Conservation (phyloP, 257 asterid genomes). For the Ehretia macrophylla region DNA sequence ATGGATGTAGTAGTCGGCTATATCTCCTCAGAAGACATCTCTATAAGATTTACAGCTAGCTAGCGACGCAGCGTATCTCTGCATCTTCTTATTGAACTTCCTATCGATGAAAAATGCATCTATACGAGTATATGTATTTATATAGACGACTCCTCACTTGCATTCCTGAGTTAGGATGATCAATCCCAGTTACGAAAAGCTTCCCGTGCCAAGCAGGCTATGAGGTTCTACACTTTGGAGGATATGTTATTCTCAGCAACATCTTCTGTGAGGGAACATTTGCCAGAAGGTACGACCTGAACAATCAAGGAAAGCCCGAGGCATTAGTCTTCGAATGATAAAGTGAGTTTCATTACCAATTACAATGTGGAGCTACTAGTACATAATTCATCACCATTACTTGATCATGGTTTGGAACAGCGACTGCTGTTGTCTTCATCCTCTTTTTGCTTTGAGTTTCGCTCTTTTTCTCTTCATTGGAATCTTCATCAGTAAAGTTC, state of each 20-base stretch:
- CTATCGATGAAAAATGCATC: too few species aligned
- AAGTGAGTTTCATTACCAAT: neutral
- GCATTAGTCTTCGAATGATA: neutral
- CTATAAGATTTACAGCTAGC: too few species aligned
- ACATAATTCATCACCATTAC: slow-evolving; percentile 14
- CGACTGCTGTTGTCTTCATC: slow-evolving; percentile 20
- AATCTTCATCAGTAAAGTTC: slow-evolving; percentile 52
- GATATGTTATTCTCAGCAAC: slow-evolving; percentile 15
- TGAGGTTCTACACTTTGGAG: slow-evolving; percentile 16
- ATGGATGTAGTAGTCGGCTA: too few species aligned
- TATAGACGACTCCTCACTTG: too few species aligned
- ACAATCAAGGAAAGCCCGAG: neutral
- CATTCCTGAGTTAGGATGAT: too few species aligned
- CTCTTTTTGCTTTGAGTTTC: slow-evolving; percentile 22
- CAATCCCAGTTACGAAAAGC: neutral
- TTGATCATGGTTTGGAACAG: slow-evolving; percentile 33
- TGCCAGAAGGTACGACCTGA: slow-evolving; percentile 42
- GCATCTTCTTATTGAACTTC: too few species aligned
- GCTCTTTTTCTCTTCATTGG: slow-evolving; percentile 32
- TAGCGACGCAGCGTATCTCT: too few species aligned
- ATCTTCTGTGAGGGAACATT: slow-evolving; percentile 15
- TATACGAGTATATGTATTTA: too few species aligned
- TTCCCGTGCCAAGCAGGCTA: too few species aligned
- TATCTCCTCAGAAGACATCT: too few species aligned
- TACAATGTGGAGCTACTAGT: neutral